Evolutionary conservation across 345 rosid species (phyloP), one percentile per base, ranked within the genome.

Genomic region (Boechera retrofracta): DNA sequence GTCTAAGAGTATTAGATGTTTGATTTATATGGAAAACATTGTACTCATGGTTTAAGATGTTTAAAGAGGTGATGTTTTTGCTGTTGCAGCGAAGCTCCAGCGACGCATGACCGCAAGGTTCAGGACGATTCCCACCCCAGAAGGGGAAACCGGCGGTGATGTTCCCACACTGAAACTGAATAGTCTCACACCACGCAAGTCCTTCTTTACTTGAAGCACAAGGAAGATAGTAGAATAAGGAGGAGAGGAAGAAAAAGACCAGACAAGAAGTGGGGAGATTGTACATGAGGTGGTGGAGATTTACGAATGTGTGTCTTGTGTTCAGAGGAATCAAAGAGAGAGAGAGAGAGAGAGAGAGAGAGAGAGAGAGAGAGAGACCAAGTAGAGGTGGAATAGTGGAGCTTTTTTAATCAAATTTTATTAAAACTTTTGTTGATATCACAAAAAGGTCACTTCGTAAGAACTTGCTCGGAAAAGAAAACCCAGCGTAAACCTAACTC

Each of bases 121-220:
- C 0, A 0, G 3, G 15, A 2, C 78, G 51, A 1, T 1, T 31
- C 1, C 15, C 49, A 33, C 87, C 86, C 82, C 76, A 74, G 67
- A 84, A 87, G 48, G 91, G 91, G 72, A 33, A 87, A 7, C 3
- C 21, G n/a, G 71, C 72, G 0, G n/a, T 7, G 57, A 82, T 0
- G 0, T 21, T 2, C 24, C 87, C 82, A 15, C 91, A 87, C 7
- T 2, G 4, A 53, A 77, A 85, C 45, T 0, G 5, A 10, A 0
- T 0, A 12, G 1, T 1, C 4, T 28, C 0, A 0, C 39, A 41
- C 28, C 83, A 85, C 3, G 7, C 36, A 11, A 2, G 0, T 0
- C 67, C 66, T 31, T 49, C 24, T 64, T 47, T 24, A 48, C 71
- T 36, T 53, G 36, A 16, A 13, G 70, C 67, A 13, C 49, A 29